Evolutionary conservation across 2,329 filamentous ascomycete species (phyloP).

Genomic region (Claviceps sp.): DNA sequence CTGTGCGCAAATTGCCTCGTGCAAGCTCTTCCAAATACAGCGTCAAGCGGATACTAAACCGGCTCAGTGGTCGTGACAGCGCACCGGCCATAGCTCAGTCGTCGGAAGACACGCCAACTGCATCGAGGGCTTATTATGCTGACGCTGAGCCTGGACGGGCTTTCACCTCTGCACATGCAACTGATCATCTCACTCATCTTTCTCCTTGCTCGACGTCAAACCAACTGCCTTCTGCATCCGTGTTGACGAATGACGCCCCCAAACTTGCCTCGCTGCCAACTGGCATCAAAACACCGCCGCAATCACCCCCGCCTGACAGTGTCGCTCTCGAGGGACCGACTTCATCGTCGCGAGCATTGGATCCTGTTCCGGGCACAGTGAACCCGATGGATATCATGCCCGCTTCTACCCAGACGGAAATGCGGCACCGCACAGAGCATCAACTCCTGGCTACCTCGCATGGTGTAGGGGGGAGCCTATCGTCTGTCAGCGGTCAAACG

Average conservation of each 20-base stretch:
- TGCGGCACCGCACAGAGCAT: conserved; percentile 24
- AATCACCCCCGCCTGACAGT: background rate
- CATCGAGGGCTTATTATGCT: background rate
- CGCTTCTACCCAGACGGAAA: conserved; percentile 23
- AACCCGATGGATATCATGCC: conserved; percentile 43
- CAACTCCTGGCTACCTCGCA: conserved; percentile 18
- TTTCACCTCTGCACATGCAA: conserved; percentile 8
- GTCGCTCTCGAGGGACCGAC: conserved; percentile 6
- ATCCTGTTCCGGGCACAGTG: conserved; percentile 32
- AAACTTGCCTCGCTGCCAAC: background rate
- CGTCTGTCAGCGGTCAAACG: conserved; percentile 2
- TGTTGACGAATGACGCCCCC: conserved; percentile 5
- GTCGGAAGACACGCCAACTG: conserved; percentile 2
- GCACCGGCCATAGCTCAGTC: conserved; percentile 13
- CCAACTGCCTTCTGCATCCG: conserved; percentile 3
- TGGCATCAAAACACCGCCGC: conserved; percentile 1
- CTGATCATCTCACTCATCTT: conserved; percentile 20
- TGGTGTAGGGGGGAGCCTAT: conserved; percentile 11
- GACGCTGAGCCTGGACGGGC: conserved; percentile 1
- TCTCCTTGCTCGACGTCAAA: conserved; percentile 7
- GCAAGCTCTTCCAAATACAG: conserved; percentile 23
- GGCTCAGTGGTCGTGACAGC: conserved; percentile 19
- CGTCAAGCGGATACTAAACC: conserved; percentile 22
- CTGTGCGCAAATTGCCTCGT: conserved; percentile 14
- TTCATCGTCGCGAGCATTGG: conserved; percentile 17